Percentiles rank a stretch among this genome's conserved stretches.
These are phyloP conservation scores for Vanilla planifolia DNA, from an alignment of 106 monocot genomes.

Conservation along the genomic window DNA sequence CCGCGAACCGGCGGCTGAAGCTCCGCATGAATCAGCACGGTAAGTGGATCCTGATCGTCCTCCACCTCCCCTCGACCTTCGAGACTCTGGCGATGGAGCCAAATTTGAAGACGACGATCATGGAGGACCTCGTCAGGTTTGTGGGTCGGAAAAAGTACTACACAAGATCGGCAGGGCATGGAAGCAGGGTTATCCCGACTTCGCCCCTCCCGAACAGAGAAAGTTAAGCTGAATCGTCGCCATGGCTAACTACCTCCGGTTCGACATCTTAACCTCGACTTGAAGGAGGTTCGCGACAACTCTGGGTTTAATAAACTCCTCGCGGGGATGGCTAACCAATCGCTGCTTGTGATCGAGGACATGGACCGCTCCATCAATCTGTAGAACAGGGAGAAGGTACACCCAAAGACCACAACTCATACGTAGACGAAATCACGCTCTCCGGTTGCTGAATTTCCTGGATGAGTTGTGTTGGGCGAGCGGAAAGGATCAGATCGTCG, in stretches of 20 bases:
- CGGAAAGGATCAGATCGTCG: constrained; percentile 17
- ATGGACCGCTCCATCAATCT: constrained; percentile 22
- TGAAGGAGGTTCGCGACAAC: constrained; percentile 5
- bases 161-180: constrained; percentile 39
- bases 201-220: constrained; percentile 51
- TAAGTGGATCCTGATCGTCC: constrained; percentile 11
- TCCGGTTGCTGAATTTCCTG: constrained; percentile 14
- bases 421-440: constrained; percentile 7
- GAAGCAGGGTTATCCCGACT: constrained; percentile 46
- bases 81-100: constrained; percentile 41
- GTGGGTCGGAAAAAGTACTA: constrained; percentile 27
- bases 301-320: not conserved
- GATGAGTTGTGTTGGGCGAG: constrained; percentile 17
- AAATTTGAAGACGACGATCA: constrained; percentile 20
- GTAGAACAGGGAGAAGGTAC: not conserved
- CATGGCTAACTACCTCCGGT: constrained; percentile 44
- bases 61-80: constrained; percentile 42
- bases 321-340: constrained; percentile 8
- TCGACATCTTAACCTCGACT: constrained; percentile 21
- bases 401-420: not conserved
- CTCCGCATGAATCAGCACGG: constrained; percentile 19
- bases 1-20: constrained; percentile 10
- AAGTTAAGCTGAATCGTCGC: constrained; percentile 62
- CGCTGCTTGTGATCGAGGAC: constrained; percentile 21
- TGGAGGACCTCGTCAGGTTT: constrained; percentile 31